Evolutionary conservation across 2,329 filamentous ascomycete genomes (phyloP).

Genomic region (Curvularia sp.): DNA sequence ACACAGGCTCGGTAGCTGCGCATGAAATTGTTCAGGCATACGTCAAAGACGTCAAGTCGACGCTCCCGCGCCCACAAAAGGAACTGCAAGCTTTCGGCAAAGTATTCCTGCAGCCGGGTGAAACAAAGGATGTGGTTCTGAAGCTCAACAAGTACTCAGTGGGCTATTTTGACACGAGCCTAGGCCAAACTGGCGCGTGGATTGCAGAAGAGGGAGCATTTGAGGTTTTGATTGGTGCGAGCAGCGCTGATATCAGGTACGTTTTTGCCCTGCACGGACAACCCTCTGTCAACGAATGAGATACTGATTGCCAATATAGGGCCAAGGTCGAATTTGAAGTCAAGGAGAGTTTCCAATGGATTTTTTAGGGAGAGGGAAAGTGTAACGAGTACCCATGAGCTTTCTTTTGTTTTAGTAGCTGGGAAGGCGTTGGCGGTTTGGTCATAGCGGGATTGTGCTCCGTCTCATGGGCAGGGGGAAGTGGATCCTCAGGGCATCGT

Average conservation of each 20-base stretch:
- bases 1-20: constrained; percentile 64
- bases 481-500: not conserved
- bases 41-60: constrained; percentile 67
- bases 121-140: constrained; percentile 45
- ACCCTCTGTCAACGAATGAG: not conserved
- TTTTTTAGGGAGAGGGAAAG: constrained; percentile 55
- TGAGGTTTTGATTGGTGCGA: constrained; percentile 66
- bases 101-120: constrained; percentile 46
- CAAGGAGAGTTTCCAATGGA: constrained; percentile 70
- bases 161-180: constrained; percentile 67
- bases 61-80: constrained; percentile 71
- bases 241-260: constrained; percentile 68
- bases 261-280: constrained; percentile 26
- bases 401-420: constrained; percentile 9
- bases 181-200: constrained; percentile 60
- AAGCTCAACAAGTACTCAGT: constrained; percentile 56
- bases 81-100: constrained; percentile 72
- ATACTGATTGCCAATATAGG: constrained; percentile 46
- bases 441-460: not conserved
- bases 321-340: constrained; percentile 63
- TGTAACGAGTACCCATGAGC: constrained; percentile 10
- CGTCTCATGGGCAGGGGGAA: not conserved
- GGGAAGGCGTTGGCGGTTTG: constrained; percentile 8
- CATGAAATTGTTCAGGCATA: constrained; percentile 73
- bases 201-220: constrained; percentile 71